Percentiles rank a stretch among this genome's conserved stretches.
phyloP scores from a whole-genome alignment of 352 stramenopile species.

The Salisapilia sapeloensis region DNA sequence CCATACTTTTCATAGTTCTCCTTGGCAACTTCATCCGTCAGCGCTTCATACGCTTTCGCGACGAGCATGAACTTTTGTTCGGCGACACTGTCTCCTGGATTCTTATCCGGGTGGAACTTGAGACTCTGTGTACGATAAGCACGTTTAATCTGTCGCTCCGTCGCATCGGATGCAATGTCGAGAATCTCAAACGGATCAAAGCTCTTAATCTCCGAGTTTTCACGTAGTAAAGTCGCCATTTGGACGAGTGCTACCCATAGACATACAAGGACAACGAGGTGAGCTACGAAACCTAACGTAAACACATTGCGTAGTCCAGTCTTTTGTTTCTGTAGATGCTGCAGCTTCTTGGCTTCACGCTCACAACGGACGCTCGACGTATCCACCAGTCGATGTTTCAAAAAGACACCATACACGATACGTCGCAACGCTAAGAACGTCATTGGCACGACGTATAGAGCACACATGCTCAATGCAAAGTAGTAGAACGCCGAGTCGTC shows the following conservation, averaged over 20 bases:
- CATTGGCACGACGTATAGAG: constrained; percentile 92
- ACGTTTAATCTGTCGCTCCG: constrained; percentile 91
- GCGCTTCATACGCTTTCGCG: constrained; percentile 86
- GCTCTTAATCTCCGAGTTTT: constrained; percentile 95
- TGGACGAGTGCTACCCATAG: constrained; percentile 82
- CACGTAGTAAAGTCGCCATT: constrained; percentile 82
- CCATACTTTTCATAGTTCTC: constrained; percentile 98
- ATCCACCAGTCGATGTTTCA: constrained; percentile 81
- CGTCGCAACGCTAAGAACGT: constrained; percentile 79
- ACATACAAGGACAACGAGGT: constrained; percentile 44
- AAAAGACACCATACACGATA: constrained; percentile 80
- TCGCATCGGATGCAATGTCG: constrained; percentile 81
- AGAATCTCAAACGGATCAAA: constrained; percentile 98
- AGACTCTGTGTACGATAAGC: constrained; percentile 88
- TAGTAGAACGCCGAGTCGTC: constrained; percentile 99
- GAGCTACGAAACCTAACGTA: constrained; percentile 52
- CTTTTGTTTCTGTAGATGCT: constrained; percentile 73
- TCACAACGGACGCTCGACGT: constrained; percentile 66
- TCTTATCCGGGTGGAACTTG: constrained; percentile 91
- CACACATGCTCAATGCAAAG: constrained; percentile 93
- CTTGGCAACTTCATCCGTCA: constrained; percentile 93
- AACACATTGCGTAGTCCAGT: constrained; percentile 75
- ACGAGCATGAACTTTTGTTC: constrained; percentile 99
- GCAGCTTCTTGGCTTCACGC: constrained; percentile 70
- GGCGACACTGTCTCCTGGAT: constrained; percentile 90